Evolutionary conservation across 306 rosid genomes (phyloP).

Genomic region (Quercus gilva): DNA sequence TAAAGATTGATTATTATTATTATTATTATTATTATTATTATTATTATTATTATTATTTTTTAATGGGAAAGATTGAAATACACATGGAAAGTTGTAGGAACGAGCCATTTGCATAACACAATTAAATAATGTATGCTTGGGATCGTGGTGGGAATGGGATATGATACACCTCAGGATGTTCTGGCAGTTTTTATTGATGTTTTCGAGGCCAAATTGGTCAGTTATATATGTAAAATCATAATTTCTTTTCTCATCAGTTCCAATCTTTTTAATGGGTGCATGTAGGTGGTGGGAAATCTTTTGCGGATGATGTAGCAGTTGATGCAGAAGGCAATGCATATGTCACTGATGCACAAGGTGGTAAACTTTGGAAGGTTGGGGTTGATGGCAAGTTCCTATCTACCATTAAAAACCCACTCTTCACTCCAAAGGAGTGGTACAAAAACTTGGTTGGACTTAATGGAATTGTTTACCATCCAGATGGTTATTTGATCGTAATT

Average conservation of each 20-base stretch:
- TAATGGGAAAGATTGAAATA: background rate
- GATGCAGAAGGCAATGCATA: conserved; percentile 89
- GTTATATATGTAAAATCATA: background rate
- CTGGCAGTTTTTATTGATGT: background rate
- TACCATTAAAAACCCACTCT: conserved; percentile 57
- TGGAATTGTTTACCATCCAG: conserved; percentile 90
- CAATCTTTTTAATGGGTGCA: conserved; percentile 4
- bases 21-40: no score
- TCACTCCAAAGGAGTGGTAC: conserved; percentile 75
- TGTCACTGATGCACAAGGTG: conserved; percentile 60
- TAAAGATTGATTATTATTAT: background rate
- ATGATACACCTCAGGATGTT: background rate
- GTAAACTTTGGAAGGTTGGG: conserved; percentile 86
- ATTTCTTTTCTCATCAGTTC: background rate
- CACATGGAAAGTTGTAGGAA: background rate
- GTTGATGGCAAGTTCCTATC: conserved; percentile 58
- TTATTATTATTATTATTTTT: no score
- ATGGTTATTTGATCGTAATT: conserved; percentile 67
- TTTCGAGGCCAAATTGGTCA: background rate
- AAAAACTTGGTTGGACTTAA: conserved; percentile 68
- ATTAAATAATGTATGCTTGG: background rate
- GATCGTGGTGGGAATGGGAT: background rate
- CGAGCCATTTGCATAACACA: background rate
- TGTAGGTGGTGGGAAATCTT: conserved; percentile 69
- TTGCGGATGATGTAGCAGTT: conserved; percentile 81